Evolutionary conservation across 169 alveolate species (phyloP), one percentile per base, ranked within the genome.

Genomic region (Eimeria tenella): DNA sequence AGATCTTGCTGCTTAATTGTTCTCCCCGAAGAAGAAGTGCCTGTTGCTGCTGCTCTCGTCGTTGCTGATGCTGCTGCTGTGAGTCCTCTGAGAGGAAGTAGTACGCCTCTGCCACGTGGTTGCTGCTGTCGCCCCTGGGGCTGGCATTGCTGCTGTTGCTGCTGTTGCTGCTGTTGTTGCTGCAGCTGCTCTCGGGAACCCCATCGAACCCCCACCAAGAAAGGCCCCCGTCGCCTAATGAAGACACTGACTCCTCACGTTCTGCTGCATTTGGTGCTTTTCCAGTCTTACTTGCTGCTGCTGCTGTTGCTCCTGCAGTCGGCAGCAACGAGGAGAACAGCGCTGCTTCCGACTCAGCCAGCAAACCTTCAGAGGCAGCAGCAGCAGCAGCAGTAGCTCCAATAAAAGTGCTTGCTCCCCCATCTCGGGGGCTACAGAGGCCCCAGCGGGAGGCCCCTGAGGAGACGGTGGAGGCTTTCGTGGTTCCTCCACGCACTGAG

Each of bases 281-380:
- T 17, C 21, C 19, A 31, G 82, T 10, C 56, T 15, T 21, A 17
- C 21, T 10, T 10, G 82, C 19, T 71, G 56, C 56, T 71, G 82
- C 42, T 25, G 82, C 55, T 71, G 56, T 71, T 71, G 82, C 50
- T 71, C 53, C 19, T 23, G 55, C 82, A 11, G 82, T 52, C 13
- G 82, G 82, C 82, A 71, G 82, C 50, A 71, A 8, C 53, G 82
- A 15, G 21, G 82, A 71, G 56, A 71, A 52, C 82, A 71, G 82
- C 50, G 53, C 10, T 10, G 82, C 23, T n/a, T 21, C 53, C 53
- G 53, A 9, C 21, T 23, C 58, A n/a, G 82, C 10, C 82, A 21
- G 53, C 52, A 23, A 42, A 17, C 50, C 53, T n/a, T 11, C 21
- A n/a, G 53, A 21, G 53, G 19, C 82, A 71, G 58, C 82, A 71